Conservation (phyloP, 1,284 basidiomycete species). For the Cutaneotrichosporon daszewskae region DNA sequence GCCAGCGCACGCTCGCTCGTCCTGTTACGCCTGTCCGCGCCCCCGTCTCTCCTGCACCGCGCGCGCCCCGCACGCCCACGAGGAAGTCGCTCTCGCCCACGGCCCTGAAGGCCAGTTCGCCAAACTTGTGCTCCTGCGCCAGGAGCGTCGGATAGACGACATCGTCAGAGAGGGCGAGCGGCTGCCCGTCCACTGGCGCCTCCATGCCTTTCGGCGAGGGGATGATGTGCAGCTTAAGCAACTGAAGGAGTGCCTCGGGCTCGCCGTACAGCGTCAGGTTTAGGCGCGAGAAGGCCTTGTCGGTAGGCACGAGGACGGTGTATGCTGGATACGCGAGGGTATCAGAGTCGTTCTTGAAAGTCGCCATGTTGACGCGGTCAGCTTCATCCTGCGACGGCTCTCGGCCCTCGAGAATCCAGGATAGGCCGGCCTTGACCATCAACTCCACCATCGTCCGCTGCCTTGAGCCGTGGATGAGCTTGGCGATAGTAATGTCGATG, state of each 20-base stretch:
- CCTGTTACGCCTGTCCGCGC: constrained; percentile 72
- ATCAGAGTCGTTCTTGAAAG: constrained; percentile 14
- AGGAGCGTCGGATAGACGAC: constrained; percentile 69
- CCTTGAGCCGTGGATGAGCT: constrained; percentile 81
- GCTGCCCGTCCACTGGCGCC: constrained; percentile 50
- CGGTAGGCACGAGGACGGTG: constrained; percentile 84
- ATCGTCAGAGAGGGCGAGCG: constrained; percentile 64
- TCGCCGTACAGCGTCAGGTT: constrained; percentile 75
- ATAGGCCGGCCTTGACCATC: constrained; percentile 73
- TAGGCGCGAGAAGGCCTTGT: constrained; percentile 82
- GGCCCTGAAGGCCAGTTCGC: constrained; percentile 71
- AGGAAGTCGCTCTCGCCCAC: constrained; percentile 54
- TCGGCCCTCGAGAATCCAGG: constrained; percentile 83
- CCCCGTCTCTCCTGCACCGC: constrained; percentile 52
- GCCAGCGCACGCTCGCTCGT: constrained; percentile 59
- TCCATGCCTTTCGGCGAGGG: constrained; percentile 42
- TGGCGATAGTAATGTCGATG: constrained; percentile 76
- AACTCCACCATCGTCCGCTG: constrained; percentile 80
- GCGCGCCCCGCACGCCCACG: constrained; percentile 84
- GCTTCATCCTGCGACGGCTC: constrained; percentile 57
- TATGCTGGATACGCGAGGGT: constrained; percentile 50
- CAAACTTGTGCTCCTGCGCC: constrained; percentile 60
- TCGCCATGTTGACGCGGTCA: constrained; percentile 35
- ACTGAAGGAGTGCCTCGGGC: constrained; percentile 55
- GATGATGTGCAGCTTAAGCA: constrained; percentile 87